A percentile compares a stretch with the other conserved stretches of the same genome.
Conservation (phyloP, 805 yeast genomes). For the Candida chauliodis region DNA sequence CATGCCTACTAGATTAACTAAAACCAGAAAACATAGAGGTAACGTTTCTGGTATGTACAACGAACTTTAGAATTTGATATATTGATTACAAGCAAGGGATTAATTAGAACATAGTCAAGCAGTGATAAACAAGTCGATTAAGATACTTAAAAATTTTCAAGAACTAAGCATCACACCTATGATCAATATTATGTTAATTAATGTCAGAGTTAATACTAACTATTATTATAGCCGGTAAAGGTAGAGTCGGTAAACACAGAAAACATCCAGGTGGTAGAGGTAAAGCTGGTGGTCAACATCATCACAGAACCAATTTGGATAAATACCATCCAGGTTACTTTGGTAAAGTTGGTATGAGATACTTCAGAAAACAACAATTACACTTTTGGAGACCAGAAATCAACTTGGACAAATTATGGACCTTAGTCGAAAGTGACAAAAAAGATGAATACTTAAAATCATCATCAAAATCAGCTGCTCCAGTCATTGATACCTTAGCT, state of each 20-base stretch:
- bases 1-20: constrained; percentile 99
- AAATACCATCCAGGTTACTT: constrained; percentile 99
- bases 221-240: constrained; percentile 85
- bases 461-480: constrained; percentile 86
- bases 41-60: constrained; percentile 93
- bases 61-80: too few relatives aligned
- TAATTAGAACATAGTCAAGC: background rate
- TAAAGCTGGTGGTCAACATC: constrained; percentile 99
- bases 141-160: too few relatives aligned
- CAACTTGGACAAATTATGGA: constrained; percentile 98
- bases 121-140: too few relatives aligned
- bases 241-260: constrained; percentile 99
- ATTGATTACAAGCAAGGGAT: background rate
- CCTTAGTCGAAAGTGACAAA: constrained; percentile 89
- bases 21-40: constrained; percentile 99
- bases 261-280: constrained; percentile 99
- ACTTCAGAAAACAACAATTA: constrained; percentile 92
- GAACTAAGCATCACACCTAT: too few relatives aligned
- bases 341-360: constrained; percentile 99
- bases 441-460: constrained; percentile 89
- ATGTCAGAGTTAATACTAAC: constrained; percentile 37
- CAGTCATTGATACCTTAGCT: constrained; percentile 99
- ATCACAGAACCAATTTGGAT: constrained; percentile 99
- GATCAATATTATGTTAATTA: too few relatives aligned
- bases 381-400: constrained; percentile 98